phyloP scores from a whole-genome alignment of 495 filamentous ascomycete genomes.

The Penicillium longicatenatum region DNA sequence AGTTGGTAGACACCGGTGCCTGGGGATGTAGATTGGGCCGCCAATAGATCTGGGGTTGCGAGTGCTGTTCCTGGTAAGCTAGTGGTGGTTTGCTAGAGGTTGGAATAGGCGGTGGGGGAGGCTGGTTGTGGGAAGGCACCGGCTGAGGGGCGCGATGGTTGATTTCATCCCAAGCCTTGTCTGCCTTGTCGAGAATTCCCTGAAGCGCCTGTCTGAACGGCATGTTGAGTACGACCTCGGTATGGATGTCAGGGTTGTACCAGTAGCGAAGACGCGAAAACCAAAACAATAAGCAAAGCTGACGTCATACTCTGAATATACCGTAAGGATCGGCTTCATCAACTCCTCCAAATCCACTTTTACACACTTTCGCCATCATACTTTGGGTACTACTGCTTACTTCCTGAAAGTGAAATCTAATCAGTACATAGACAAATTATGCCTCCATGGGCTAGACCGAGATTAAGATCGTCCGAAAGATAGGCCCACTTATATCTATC shows the following conservation, averaged over 20 bases:
- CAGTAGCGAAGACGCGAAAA: slow-evolving; percentile 6
- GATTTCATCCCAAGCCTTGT: slow-evolving; percentile 29
- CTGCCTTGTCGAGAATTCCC: slow-evolving; percentile 28
- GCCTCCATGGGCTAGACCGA: background rate
- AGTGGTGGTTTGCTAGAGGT: slow-evolving; percentile 27
- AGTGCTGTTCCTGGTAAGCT: slow-evolving; percentile 26
- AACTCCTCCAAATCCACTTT: slow-evolving; percentile 1
- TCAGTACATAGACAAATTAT: background rate
- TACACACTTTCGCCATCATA: background rate
- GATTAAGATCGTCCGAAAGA: background rate
- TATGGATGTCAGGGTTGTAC: slow-evolving; percentile 17
- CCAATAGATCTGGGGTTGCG: slow-evolving; percentile 33
- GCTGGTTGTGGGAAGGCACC: slow-evolving; percentile 20
- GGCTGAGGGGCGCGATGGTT: slow-evolving; percentile 17
- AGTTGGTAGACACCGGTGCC: slow-evolving; percentile 27
- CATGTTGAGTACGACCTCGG: slow-evolving; percentile 25
- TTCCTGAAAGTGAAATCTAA: background rate
- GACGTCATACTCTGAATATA: slow-evolving; percentile 26
- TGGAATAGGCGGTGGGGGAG: slow-evolving; percentile 31
- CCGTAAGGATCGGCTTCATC: slow-evolving; percentile 3
- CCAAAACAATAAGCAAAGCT: slow-evolving; percentile 19
- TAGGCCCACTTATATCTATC: slow-evolving; percentile 3
- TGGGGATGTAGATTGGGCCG: slow-evolving; percentile 29
- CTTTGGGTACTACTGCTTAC: background rate
- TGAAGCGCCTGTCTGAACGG: slow-evolving; percentile 32